Base-by-base conservation (phyloP, 2,329 filamentous ascomycete species). In the Nothophoma quercina region DNA sequence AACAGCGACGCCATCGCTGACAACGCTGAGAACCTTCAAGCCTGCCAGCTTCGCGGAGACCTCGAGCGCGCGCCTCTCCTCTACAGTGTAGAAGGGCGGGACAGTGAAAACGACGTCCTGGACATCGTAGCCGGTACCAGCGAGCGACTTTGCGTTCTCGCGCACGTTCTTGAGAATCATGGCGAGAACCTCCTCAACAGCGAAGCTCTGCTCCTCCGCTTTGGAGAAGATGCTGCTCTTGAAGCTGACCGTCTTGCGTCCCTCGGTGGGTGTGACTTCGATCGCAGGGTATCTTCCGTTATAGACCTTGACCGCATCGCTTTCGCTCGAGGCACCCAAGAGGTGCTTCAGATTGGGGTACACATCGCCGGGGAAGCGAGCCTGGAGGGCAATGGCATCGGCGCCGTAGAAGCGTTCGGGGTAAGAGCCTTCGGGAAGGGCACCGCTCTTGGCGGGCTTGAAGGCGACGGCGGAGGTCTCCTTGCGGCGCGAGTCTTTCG, bases 401-500 rank as follows among this genome's bases (percentile, higher is more conserved):
- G 89, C 90, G 71, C 95, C 95, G 72, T 98, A 99, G 52, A 89
- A 84, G 67, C 95, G 84, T 77, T 99, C 95, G 30, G 95, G 95
- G 73, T 89, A 97, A 21, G 74, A 70, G 50, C 68, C 70, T 15
- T 80, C 77, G 57, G 75, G 75, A 45, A 85, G 87, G 53, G 85
- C 81, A 47, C 83, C 84, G 67, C 83, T 79, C 64, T 84, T 84
- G n/a, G 85, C 82, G 29, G 93, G 91, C 78, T 99, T 98, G 80
- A 99, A 98, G 34, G 91, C 89, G 63, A 99, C 87, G 33, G 92
- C 93, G 2, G 93, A 91, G 19, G 85, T 85, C 75, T 99, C 95
- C 81, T 99, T 99, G 70, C 95, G 89, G 75, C 96, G 90, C 23
- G 95, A 97, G 78, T 99, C 95, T 75, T 98, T 99, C 23, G 93